Conservation (phyloP, 1,284 basidiomycete species). For the Cryptococcus floricola region DNA sequence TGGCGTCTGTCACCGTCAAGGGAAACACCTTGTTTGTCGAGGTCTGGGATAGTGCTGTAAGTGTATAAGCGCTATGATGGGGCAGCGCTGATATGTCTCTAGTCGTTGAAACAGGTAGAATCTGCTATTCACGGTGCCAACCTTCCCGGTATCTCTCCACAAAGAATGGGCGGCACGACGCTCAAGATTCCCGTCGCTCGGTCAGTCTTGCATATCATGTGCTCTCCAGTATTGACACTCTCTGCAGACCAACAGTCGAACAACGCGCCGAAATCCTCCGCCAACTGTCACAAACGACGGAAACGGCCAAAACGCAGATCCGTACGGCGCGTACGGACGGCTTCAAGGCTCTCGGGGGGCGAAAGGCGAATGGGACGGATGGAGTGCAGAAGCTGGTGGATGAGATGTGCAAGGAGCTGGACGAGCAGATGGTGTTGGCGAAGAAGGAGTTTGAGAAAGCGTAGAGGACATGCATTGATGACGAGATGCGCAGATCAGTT, state of each 20-base stretch:
- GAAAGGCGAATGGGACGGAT: constrained; percentile 34
- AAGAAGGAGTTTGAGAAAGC: constrained; percentile 50
- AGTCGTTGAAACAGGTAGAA: constrained; percentile 43
- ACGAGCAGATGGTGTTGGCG: constrained; percentile 33
- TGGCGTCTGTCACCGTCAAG: constrained; percentile 44
- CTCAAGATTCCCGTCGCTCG: constrained; percentile 42
- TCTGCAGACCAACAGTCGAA: constrained; percentile 36
- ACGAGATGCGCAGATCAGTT: neutral
- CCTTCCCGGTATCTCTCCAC: constrained; percentile 45
- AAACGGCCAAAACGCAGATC: constrained; percentile 45
- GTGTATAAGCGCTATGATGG: neutral
- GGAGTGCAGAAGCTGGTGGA: constrained; percentile 44
- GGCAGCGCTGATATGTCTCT: neutral
- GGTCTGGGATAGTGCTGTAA: constrained; percentile 42
- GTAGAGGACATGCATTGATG: constrained; percentile 8
- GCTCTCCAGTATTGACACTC: neutral
- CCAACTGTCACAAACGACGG: constrained; percentile 31
- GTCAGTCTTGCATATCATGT: constrained; percentile 13
- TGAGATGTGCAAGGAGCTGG: constrained; percentile 34
- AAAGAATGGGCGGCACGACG: constrained; percentile 29
- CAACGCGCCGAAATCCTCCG: constrained; percentile 38
- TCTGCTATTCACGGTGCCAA: constrained; percentile 46
- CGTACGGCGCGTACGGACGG: constrained; percentile 41
- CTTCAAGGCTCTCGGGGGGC: constrained; percentile 41
- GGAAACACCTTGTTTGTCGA: constrained; percentile 39